These are phyloP conservation scores for Aschersonia sp. DNA, from an alignment of 2,329 filamentous ascomycete species.

Conservation along the genomic window DNA sequence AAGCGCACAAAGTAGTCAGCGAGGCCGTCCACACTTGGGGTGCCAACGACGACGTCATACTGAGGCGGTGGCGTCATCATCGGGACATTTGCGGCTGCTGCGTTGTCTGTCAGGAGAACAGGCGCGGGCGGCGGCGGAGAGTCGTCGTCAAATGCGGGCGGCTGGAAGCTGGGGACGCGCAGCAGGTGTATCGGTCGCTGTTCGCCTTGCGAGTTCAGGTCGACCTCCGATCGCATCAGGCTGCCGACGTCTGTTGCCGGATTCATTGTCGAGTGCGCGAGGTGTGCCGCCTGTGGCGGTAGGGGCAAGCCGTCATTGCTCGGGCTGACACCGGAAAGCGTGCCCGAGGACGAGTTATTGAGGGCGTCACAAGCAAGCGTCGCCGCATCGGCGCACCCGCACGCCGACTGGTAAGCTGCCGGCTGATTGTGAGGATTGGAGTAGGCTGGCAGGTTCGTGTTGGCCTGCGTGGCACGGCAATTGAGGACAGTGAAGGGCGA, in stretches of 20 bases:
- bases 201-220: constrained; percentile 9
- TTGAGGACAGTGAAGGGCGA: constrained; percentile 89
- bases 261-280: constrained; percentile 21
- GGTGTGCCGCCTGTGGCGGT: constrained; percentile 42
- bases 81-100: constrained; percentile 8
- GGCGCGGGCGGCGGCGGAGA: constrained; percentile 20
- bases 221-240: constrained; percentile 1
- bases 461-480: constrained; percentile 83
- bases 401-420: constrained; percentile 27
- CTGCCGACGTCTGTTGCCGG: constrained; percentile 11
- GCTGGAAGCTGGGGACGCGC: constrained; percentile 73
- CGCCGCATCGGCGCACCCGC: constrained; percentile 42
- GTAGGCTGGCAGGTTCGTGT: constrained; percentile 76
- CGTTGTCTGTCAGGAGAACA: constrained; percentile 10
- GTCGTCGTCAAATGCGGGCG: constrained; percentile 75
- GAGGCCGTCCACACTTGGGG: constrained; percentile 50
- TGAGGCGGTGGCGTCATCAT: constrained; percentile 70
- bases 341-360: constrained; percentile 46
- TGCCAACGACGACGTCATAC: constrained; percentile 67
- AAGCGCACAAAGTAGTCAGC: constrained; percentile 81
- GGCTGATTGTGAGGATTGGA: constrained; percentile 34
- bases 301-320: constrained; percentile 22
- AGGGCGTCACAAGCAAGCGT: constrained; percentile 43
- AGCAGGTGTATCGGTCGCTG: constrained; percentile 72
- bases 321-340: constrained; percentile 25